A percentile compares a stretch with the other conserved stretches of the same genome.
Conservation (phyloP, 2,329 filamentous ascomycete genomes). For the Penicillium decumbens region DNA sequence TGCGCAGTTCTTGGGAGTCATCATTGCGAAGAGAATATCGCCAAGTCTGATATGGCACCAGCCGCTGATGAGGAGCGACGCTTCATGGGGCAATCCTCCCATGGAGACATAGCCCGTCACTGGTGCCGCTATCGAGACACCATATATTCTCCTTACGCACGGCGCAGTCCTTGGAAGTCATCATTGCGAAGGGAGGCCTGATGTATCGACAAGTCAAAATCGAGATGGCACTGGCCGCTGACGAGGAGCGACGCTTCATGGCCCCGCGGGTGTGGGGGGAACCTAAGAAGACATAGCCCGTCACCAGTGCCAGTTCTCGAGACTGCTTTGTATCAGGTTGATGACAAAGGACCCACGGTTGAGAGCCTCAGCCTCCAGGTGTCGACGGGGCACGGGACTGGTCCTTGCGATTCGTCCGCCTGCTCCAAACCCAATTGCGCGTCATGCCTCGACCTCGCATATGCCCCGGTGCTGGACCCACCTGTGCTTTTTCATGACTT, state of each 20-base stretch:
- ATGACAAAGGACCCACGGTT: neutral
- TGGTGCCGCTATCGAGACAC: neutral
- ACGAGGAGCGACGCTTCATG: no score
- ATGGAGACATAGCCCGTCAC: neutral
- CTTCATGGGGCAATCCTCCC: no score
- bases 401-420: constrained; percentile 2
- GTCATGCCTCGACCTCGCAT: neutral
- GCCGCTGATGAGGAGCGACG: no score
- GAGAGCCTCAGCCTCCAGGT: constrained; percentile 1
- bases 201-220: no score
- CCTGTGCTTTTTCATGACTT: neutral
- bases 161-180: neutral
- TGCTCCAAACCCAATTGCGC: constrained; percentile 8
- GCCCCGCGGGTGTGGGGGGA: no score
- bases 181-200: neutral
- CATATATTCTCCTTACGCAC: neutral
- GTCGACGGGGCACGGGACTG: constrained; percentile 1
- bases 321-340: neutral
- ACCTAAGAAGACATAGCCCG: no score
- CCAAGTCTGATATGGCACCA: no score
- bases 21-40: no score
- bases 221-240: no score
- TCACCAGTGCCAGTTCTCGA: no score
- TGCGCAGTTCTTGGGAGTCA: no score
- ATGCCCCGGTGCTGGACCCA: neutral